phyloP scores from a whole-genome alignment of 208 protist genomes.

The Angomonas ambiguus region DNA sequence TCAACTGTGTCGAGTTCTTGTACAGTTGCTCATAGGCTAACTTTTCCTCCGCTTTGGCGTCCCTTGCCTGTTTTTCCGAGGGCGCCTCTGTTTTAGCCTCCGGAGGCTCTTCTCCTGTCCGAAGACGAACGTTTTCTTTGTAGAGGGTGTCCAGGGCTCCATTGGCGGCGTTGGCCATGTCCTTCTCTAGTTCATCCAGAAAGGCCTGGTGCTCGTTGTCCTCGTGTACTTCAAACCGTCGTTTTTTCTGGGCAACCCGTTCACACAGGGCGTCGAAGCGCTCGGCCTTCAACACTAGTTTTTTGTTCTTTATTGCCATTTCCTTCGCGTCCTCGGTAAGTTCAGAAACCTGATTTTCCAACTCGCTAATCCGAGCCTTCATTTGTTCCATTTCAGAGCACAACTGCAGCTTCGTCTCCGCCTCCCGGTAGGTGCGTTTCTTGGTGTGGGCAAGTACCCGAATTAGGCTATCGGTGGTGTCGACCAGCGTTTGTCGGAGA shows the following conservation, averaged over 20 bases:
- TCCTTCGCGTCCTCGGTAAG: constrained; percentile 13
- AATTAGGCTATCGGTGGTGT: constrained; percentile 54
- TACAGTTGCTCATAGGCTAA: constrained; percentile 48
- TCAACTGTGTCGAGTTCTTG: constrained; percentile 47
- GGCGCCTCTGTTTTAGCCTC: constrained; percentile 24
- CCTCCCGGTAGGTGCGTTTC: constrained; percentile 40
- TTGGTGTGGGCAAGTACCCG: constrained; percentile 66
- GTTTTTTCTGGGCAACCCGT: constrained; percentile 48
- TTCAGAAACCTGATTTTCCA: constrained; percentile 21
- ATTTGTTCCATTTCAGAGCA: constrained; percentile 3
- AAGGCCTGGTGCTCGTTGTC: constrained; percentile 55
- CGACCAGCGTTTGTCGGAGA: constrained; percentile 61
- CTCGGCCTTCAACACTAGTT: constrained; percentile 48
- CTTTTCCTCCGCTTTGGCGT: constrained; percentile 39
- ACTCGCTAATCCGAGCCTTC: constrained; percentile 7
- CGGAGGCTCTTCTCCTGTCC: constrained; percentile 10
- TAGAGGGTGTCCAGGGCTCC: constrained; percentile 55
- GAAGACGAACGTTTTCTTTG: constrained; percentile 29
- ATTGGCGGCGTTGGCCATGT: constrained; percentile 40
- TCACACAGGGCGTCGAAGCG: constrained; percentile 71
- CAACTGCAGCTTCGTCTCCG: constrained; percentile 21
- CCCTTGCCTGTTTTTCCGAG: constrained; percentile 35
- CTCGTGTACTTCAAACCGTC: constrained; percentile 43
- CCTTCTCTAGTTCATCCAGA: constrained; percentile 68
- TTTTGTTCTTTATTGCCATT: constrained; percentile 26